Evolutionary conservation across 2,329 filamentous ascomycete species (phyloP).

Genomic region (Colletotrichum scovillei): DNA sequence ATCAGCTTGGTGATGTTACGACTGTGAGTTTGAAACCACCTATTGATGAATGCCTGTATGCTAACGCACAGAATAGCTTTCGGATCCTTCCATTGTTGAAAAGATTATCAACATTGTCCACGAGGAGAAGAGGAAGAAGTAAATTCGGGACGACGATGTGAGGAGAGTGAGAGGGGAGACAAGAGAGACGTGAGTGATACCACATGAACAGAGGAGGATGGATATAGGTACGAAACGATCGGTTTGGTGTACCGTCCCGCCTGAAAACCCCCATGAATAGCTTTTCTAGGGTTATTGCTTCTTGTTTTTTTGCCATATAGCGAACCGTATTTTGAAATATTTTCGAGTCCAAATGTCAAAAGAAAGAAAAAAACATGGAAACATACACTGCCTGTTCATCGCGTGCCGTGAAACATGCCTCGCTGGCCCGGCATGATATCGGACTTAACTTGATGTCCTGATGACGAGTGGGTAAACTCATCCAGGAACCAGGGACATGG

Average conservation of each 20-base stretch:
- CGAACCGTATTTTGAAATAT: conserved; percentile 1
- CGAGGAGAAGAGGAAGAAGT: conserved; percentile 66
- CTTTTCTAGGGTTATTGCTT: neutral
- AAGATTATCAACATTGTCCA: conserved; percentile 90
- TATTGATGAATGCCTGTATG: neutral
- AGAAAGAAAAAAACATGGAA: neutral
- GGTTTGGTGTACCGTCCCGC: neutral
- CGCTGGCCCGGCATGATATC: neutral
- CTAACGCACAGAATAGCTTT: conserved; percentile 68
- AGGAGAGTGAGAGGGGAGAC: neutral
- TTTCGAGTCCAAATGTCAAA: neutral
- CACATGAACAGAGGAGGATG: conserved; percentile 7
- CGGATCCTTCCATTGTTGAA: conserved; percentile 88
- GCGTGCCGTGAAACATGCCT: neutral
- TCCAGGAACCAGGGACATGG: neutral
- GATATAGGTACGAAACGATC: neutral
- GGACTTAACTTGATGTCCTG: neutral
- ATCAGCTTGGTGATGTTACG: conserved; percentile 92
- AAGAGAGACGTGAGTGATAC: conserved; percentile 19
- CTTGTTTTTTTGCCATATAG: conserved; percentile 16
- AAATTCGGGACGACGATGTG: conserved; percentile 36
- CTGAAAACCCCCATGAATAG: neutral
- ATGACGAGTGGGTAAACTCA: neutral
- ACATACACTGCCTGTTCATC: neutral
- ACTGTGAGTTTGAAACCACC: conserved; percentile 72